Base-by-base conservation (phyloP, 1,284 basidiomycete genomes). In the Fomes fomentarius region DNA sequence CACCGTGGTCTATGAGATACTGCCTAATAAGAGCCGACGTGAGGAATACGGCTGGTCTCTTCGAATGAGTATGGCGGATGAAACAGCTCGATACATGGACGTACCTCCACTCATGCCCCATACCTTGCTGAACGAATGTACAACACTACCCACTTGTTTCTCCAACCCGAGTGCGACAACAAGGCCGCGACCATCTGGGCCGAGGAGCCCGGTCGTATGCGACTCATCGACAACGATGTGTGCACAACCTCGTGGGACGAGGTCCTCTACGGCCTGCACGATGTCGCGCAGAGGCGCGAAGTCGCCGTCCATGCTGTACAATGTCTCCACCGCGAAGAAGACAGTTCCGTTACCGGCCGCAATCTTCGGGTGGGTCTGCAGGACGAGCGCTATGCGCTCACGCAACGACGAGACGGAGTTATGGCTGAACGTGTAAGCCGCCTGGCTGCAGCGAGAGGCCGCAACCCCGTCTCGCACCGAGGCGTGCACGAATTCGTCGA, bases 281-380 rank as follows among this genome's bases (percentile, higher is more conserved):
- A 84, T 76, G 43, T 81, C 78, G 1, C 56, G 60, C 11, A 97
- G 74, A 0, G 93, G 92, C 0, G 90, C 81, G 52, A 94, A 81
- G 46, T 94, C 94, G 11, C 94, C 94, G 64, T 96, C 94, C 94
- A 97, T 97, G 54, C 89, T 91, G 67, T 97, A 96, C 4, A 52
- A 42, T 2, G 47, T 46, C 35, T 57, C 56, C 0, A 54, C 82
- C 0, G 91, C 87, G 19, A 97, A 66, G 61, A 93, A 89, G 7
- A 89, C 72, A 47, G 77, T 88, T 46, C 68, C 67, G 30, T 65
- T 57, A 1, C 69, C 66, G 10, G 57, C 47, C 19, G 54, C 58
- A 11, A 84, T 54, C 67, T 1, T 39, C 1, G 56, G 56, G 44
- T 57, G 51, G 15, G 46, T 47, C 28, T 64, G 47, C 8, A 77